Percentiles rank a stretch among this genome's conserved stretches.
phyloP scores from a whole-genome alignment of 108 stramenopile genomes.

The Thalassiosira profunda region DNA sequence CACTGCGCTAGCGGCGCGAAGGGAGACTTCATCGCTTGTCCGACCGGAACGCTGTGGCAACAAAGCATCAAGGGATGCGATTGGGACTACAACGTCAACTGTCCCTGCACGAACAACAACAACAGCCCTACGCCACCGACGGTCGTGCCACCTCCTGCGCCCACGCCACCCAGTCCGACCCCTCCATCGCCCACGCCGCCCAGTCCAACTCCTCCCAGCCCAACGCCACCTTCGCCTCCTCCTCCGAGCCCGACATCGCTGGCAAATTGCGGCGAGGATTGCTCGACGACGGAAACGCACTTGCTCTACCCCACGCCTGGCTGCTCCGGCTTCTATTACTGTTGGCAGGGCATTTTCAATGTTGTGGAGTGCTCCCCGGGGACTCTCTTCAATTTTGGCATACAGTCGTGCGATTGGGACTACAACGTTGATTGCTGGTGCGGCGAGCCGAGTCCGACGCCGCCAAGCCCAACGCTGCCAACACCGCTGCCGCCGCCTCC shows the following conservation, averaged over 20 bases:
- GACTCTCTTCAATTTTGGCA: background rate
- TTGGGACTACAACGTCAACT: constrained; percentile 5
- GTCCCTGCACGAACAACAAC: constrained; percentile 11
- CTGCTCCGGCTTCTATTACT: background rate
- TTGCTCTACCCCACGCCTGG: background rate
- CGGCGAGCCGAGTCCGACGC: background rate
- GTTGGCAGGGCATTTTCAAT: background rate
- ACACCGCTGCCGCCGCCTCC: background rate
- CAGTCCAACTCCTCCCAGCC: background rate
- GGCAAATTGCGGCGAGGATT: background rate
- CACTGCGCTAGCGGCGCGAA: constrained; percentile 6
- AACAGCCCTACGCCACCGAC: background rate
- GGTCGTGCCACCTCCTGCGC: background rate
- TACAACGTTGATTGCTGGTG: background rate
- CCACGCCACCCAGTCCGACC: background rate
- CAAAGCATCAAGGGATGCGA: constrained; percentile 5
- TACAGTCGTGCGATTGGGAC: background rate
- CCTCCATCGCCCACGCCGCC: background rate
- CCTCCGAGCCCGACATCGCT: background rate
- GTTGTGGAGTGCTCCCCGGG: background rate
- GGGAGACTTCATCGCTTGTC: constrained; percentile 5
- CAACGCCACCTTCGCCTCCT: background rate
- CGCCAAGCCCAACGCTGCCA: background rate
- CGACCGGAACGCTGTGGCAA: constrained; percentile 8
- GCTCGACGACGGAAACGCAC: background rate